Base-by-base conservation (phyloP, 805 yeast genomes). In the Myxozyma nipponensis region DNA sequence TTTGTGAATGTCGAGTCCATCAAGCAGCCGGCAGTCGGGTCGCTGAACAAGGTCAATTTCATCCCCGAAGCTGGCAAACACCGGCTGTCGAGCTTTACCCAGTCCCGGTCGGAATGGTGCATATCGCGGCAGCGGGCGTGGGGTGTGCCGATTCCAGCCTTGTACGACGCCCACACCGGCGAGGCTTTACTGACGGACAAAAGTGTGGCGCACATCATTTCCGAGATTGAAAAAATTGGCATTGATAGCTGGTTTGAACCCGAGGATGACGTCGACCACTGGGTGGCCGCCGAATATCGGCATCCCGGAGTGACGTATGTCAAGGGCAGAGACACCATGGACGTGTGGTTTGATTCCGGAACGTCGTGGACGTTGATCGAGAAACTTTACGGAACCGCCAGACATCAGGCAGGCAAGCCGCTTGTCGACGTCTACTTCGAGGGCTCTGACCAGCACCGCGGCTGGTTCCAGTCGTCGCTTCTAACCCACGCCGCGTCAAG, bases 301-400 rank as follows among this genome's bases (percentile, higher is more conserved):
- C 66, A 61, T 17, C 62, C 70, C 25, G 83, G 81, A 0, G 48
- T 60, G 2, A 60, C 71, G 1, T 84, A 74, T 56, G 62, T 63
- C 22, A 84, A 86, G 61, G 91, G 96, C 1, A 77, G 73, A 39
- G 98, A 93, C 60, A 93, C 98, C 0, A 85, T 93, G 89, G 99
- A 93, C 69, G 98, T 93, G 18, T 93, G 99, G 99, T 91, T 93
- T 70, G 99, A 93, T 67, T 85, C 95, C 36, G 99, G 99, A 0
- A 79, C 95, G 0, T 83, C 93, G 30, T 93, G 98, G 98, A 77
- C 80, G 9, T 75, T 78, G 40, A 70, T 84, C 19, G 71, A 69
- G 38, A 64, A 67, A 1, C 72, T 75, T 44, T 69, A 74, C 30
- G 54, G 59, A 2, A 67, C 69, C n/a, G 28, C 35, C 3, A 49